Percentiles rank a stretch among this genome's conserved stretches.
Evolutionary conservation across 306 rosid species (phyloP).

Genomic region (Casuarina equisetifolia): DNA sequence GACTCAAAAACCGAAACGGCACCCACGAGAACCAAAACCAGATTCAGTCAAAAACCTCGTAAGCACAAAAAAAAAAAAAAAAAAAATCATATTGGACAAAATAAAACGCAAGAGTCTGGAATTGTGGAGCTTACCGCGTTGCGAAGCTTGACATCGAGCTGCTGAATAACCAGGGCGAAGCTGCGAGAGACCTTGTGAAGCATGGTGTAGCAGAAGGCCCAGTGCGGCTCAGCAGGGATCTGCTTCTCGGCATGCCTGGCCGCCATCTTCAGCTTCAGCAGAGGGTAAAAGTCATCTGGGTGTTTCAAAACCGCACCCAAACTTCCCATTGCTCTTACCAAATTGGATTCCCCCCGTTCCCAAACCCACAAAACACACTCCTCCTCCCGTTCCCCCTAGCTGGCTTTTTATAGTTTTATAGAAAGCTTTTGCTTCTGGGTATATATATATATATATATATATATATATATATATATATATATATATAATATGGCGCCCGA

Average conservation of each 20-base stretch:
- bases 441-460: too few relatives aligned
- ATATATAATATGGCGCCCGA: background rate
- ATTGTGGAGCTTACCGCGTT: constrained; percentile 65
- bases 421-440: too few relatives aligned
- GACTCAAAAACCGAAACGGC: background rate
- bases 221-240: constrained; percentile 89
- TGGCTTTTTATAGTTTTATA: background rate
- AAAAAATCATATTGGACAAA: background rate
- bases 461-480: too few relatives aligned
- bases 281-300: constrained; percentile 84
- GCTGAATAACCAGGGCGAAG: constrained; percentile 90
- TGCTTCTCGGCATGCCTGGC: constrained; percentile 79
- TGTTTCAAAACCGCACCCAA: constrained; percentile 67
- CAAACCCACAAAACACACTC: background rate
- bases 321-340: constrained; percentile 54
- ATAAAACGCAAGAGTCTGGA: background rate
- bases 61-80: background rate
- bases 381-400: background rate
- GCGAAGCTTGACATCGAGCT: constrained; percentile 77
- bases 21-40: background rate
- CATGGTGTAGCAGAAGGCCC: constrained; percentile 87
- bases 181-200: constrained; percentile 93
- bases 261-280: constrained; percentile 80
- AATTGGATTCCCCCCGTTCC: background rate
- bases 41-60: background rate